Base-by-base conservation (phyloP, 352 stramenopile genomes). In the Pythium insidiosum region DNA sequence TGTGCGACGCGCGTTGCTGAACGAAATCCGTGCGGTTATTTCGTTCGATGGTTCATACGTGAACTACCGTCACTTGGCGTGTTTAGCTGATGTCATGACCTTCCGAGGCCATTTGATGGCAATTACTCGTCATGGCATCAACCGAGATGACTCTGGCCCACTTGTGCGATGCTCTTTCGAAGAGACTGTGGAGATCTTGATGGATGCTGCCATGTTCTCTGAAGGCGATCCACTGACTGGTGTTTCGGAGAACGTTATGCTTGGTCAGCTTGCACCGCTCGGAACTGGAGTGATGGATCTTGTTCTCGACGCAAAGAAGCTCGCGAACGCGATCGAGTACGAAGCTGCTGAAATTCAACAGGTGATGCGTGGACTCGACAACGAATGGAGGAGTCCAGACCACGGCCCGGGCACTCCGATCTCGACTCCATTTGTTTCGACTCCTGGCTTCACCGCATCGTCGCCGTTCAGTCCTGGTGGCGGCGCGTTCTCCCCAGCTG, bases 151-250 rank as follows among this genome's bases (percentile, higher is more conserved):
- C 61, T 97, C 91, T 51, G 96, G 96, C 16, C 96, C 96, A n/a
- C 72, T 99, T 21, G 82, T 99, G 28, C 88, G 95, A 28, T 97
- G 90, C 58, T 99, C 95, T 26, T 99, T 99, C 60, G 97, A 99
- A 73, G 96, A 99, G 74, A 99, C 97, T 10, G 95, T 99, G 23
- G 97, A 99, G 60, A 98, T 99, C 74, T 73, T 99, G 19, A 99
- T 99, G 88, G 94, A 99, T 63, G 94, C 97, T 36, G 96, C 97
- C 18, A 86, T 97, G 51, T 99, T 98, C 66, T 92, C 92, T 7
- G 95, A 99, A 58, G 86, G 91, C 48, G 96, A 99, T 66, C 84
- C 95, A 31, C 63, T 99, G 25, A 95, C 95, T 34, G 96, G 96
- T 56, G 96, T 99, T 6, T 98, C 95, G 26, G 95, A 99, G 63